Base-by-base conservation (phyloP, 2,329 filamentous ascomycete species). In the Botrytis galanthina region DNA sequence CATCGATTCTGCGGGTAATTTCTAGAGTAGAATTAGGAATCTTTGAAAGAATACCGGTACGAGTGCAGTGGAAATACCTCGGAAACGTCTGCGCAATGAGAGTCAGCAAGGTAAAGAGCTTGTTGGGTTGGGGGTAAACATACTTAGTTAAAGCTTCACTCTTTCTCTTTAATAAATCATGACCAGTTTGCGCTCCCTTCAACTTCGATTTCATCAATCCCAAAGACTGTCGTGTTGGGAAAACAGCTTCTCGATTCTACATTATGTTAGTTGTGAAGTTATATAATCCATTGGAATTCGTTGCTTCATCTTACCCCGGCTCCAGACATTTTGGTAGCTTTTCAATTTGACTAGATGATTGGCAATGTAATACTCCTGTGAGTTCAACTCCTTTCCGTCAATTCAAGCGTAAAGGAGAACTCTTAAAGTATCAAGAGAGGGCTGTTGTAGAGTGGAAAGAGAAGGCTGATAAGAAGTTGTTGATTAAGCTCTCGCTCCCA, bases 111-210 rank as follows among this genome's bases (percentile, higher is more conserved):
- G 54, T 37, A 39, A 32, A 59, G 10, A 46, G 42, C 9, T 54
- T 54, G 29, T 54, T 73, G 57, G 70, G 69, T 39, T 61, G 72
- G 75, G 54, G 63, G 35, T 26, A 20, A 37, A 83, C 88, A 72
- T 87, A 97, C 94, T 99, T 99, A 77, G 96, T 99, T 76, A 99
- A 86, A 79, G 96, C 96, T 84, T 99, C 96, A 83, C 95, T 98
- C 87, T 99, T 99, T 81, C 96, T 89, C 87, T 99, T 99, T 76
- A 99, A 86, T 82, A 99, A 86, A 83, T 93, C 97, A 85, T 99
- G 95, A 67, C 96, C 96, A 63, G 90, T 94, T 83, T 95, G 92
- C 73, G 93, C 93, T 75, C 93, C 95, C 87, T 98, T 98, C 81
- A 99, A 90, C 87, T 99, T 99, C 78, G 92, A 90, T 85, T 98